Evolutionary conservation across 208 protist species (phyloP).

Genomic region (Histomonas meleagridis): DNA sequence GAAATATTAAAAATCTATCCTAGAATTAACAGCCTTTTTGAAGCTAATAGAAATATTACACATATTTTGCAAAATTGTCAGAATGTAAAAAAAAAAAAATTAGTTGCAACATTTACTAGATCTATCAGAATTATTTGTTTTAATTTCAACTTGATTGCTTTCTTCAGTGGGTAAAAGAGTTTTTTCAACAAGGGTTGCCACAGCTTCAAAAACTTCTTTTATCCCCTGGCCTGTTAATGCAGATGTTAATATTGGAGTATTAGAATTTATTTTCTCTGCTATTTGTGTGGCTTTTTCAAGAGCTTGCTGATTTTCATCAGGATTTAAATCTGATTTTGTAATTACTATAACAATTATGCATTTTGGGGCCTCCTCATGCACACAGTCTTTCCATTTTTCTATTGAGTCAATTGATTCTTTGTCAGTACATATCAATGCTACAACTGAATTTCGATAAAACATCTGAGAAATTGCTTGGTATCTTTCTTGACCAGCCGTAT

Average conservation of each 20-base stretch:
- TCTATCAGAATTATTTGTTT: too few species aligned
- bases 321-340: neutral
- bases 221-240: neutral
- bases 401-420: neutral
- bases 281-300: neutral
- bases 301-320: neutral
- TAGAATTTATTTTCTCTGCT: neutral
- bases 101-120: too few species aligned
- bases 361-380: neutral
- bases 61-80: too few species aligned
- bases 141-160: too few species aligned
- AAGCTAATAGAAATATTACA: too few species aligned
- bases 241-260: neutral
- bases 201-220: neutral
- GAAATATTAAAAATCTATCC: too few species aligned
- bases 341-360: neutral
- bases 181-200: neutral
- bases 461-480: neutral
- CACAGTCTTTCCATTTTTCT: neutral
- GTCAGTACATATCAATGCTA: neutral
- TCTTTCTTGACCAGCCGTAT: conserved; percentile 19
- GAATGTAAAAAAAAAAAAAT: too few species aligned
- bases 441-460: neutral
- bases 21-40: too few species aligned
- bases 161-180: too few species aligned